Conservation (phyloP, 2,329 filamentous ascomycete species). For the Clonostachys solani region DNA sequence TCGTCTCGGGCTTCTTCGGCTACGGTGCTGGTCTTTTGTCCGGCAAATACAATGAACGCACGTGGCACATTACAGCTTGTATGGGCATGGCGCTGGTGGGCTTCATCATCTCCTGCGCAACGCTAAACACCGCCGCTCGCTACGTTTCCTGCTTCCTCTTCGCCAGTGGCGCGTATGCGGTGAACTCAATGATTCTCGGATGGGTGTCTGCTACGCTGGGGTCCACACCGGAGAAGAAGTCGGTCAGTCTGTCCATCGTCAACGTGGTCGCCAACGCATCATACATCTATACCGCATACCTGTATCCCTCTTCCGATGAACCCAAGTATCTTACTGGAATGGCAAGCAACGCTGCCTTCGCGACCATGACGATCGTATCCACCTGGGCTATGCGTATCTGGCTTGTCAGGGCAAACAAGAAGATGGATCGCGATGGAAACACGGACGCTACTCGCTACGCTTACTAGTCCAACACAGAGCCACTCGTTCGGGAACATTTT, state of each 20-base stretch:
- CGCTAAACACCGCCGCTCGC: conserved; percentile 28
- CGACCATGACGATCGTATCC: conserved; percentile 22
- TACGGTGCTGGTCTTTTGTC: conserved; percentile 16
- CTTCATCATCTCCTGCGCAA: conserved; percentile 30
- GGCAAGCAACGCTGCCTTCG: conserved; percentile 26
- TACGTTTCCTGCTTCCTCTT: conserved; percentile 28
- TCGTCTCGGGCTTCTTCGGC: conserved; percentile 10
- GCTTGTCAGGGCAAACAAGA: conserved; percentile 28
- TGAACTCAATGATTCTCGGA: conserved; percentile 35
- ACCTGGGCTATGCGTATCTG: conserved; percentile 28
- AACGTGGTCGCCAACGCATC: conserved; percentile 8
- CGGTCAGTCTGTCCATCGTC: conserved; percentile 11
- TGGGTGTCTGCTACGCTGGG: conserved; percentile 35
- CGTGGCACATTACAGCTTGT: conserved; percentile 46
- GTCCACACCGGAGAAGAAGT: conserved; percentile 38
- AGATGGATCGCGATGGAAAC: conserved; percentile 7
- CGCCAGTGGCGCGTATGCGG: conserved; percentile 25
- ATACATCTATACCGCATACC: conserved; percentile 11
- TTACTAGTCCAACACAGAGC: conserved; percentile 4
- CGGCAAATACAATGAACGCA: conserved; percentile 34
- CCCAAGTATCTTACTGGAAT: conserved; percentile 20
- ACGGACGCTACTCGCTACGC: conserved; percentile 5
- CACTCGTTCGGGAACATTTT: too few relatives aligned
- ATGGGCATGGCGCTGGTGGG: conserved; percentile 35
- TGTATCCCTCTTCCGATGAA: conserved; percentile 7